phyloP scores from a whole-genome alignment of 1,139 yeast species.

The Kodamaea anthophila region DNA sequence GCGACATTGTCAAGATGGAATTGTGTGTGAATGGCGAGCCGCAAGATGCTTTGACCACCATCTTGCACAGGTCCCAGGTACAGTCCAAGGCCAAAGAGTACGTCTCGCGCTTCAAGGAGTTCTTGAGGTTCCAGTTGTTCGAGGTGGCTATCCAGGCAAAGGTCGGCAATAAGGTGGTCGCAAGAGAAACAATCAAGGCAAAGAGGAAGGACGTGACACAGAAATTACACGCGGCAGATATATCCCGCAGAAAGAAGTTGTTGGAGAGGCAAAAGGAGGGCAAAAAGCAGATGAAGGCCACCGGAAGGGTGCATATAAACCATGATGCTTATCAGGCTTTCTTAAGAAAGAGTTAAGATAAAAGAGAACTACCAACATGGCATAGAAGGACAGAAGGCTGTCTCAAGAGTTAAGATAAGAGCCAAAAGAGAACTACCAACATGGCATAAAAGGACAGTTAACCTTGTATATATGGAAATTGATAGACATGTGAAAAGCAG shows the following conservation, averaged over 20 bases:
- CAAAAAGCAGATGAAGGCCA: constrained; percentile 73
- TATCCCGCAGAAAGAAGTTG: constrained; percentile 82
- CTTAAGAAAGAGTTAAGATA: constrained; percentile 25
- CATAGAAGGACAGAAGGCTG: too few species aligned
- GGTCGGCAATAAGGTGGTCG: constrained; percentile 76
- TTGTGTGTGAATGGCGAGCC: constrained; percentile 83
- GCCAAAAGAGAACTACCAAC: too few species aligned
- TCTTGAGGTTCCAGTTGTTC: constrained; percentile 71
- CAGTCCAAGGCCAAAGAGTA: constrained; percentile 70
- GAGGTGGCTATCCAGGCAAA: constrained; percentile 92
- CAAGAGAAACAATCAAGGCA: constrained; percentile 91
- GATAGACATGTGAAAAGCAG: too few species aligned
- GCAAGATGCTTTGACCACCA: constrained; percentile 89
- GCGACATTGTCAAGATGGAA: constrained; percentile 84
- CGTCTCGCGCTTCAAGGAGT: constrained; percentile 77
- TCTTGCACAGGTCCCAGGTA: constrained; percentile 77
- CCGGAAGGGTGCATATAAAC: constrained; percentile 72
- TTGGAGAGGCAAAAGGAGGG: constrained; percentile 91
- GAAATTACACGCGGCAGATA: constrained; percentile 87
- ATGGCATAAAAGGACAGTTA: too few species aligned
- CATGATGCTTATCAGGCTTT: constrained; percentile 83
- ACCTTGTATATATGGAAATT: too few species aligned
- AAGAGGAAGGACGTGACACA: constrained; percentile 90
- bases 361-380: too few species aligned
- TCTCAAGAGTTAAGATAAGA: too few species aligned